phyloP scores from a whole-genome alignment of 208 protist species.

The Leishmania lainsoni region DNA sequence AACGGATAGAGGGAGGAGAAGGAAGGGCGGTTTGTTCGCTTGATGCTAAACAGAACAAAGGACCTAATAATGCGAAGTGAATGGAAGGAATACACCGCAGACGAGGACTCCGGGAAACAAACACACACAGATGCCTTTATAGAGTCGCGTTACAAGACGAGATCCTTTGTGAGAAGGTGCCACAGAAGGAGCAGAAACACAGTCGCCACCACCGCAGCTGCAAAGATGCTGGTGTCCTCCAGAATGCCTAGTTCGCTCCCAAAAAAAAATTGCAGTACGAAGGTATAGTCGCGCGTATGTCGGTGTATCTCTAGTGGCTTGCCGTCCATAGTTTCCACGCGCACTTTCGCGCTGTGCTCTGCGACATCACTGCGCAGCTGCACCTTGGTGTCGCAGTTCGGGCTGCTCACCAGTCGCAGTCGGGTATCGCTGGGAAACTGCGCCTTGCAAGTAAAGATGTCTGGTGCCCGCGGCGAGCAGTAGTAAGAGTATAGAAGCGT shows the following conservation, averaged over 20 bases:
- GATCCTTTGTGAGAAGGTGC: conserved; percentile 73
- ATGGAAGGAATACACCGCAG: neutral
- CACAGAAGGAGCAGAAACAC: conserved; percentile 50
- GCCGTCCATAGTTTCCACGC: conserved; percentile 27
- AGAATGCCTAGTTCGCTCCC: conserved; percentile 23
- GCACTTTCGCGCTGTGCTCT: conserved; percentile 26
- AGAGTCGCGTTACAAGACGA: conserved; percentile 33
- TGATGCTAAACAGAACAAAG: neutral
- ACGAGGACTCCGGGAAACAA: neutral
- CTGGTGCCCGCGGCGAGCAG: conserved; percentile 58
- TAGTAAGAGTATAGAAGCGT: conserved; percentile 58
- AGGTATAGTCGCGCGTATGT: conserved; percentile 39
- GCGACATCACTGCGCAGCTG: conserved; percentile 32
- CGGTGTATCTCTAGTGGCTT: conserved; percentile 23
- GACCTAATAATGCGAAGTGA: neutral
- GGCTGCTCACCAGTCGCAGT: conserved; percentile 42
- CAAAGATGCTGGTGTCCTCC: conserved; percentile 37
- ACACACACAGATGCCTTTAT: neutral
- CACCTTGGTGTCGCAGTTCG: conserved; percentile 41
- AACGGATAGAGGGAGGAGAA: too few species aligned
- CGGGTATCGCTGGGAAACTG: conserved; percentile 28
- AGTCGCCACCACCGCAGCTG: conserved; percentile 29
- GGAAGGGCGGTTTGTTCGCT: neutral
- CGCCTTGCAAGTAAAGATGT: conserved; percentile 42
- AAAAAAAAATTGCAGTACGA: conserved; percentile 55